Percentiles rank a stretch among this genome's conserved stretches.
phyloP scores from a whole-genome alignment of 345 rosid genomes.

The Linum tenue region DNA sequence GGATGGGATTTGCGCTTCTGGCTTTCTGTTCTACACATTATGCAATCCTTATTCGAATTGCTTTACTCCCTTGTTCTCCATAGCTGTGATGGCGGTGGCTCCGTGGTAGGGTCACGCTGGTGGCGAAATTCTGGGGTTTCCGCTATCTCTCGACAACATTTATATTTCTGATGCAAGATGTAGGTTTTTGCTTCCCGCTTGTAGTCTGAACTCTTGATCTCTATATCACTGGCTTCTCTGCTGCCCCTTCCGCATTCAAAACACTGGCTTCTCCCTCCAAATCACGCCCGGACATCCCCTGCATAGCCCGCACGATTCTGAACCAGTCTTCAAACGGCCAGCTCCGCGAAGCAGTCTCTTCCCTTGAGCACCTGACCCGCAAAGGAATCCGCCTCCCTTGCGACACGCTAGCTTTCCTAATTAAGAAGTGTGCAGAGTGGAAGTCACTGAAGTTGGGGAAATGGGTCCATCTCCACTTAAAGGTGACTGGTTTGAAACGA shows the following conservation, averaged over 20 bases:
- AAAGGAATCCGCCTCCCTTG: conserved; percentile 52
- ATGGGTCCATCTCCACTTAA: conserved; percentile 70
- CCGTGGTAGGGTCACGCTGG: no score
- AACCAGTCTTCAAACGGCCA: not conserved
- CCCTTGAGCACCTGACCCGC: conserved; percentile 37
- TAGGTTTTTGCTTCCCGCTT: no score
- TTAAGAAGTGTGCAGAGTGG: conserved; percentile 33
- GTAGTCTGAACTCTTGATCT: no score
- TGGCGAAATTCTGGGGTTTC: no score
- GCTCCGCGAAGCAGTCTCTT: conserved; percentile 40
- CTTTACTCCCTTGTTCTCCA: no score
- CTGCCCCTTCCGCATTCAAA: not conserved
- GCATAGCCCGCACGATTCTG: not conserved
- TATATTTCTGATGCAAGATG: no score
- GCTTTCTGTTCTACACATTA: no score
- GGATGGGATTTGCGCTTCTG: no score
- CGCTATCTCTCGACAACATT: no score
- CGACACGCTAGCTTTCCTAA: conserved; percentile 34
- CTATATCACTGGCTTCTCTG: no score
- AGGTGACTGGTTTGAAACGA: conserved; percentile 44
- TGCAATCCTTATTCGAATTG: no score
- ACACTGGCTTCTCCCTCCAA: not conserved
- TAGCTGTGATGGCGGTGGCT: no score
- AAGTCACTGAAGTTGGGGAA: conserved; percentile 58
- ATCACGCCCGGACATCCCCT: not conserved